Evolutionary conservation across 768 basidiomycete genomes (phyloP), one percentile per base, ranked within the genome.

Genomic region (Leucocoprinus leucothites): DNA sequence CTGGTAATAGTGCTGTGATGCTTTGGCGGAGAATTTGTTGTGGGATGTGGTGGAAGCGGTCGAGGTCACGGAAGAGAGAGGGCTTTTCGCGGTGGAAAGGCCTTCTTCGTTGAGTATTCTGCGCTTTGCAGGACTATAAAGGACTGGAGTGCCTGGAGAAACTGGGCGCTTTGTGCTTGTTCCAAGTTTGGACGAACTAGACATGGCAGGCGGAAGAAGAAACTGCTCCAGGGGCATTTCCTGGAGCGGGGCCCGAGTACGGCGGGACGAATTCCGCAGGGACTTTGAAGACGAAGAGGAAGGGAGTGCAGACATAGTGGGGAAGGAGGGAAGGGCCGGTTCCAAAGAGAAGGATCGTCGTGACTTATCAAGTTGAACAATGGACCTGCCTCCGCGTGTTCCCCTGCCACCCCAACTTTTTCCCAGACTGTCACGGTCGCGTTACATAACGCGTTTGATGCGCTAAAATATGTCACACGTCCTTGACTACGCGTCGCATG

Each of bases 71-170:
- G 51, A 35, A 11, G 57, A 46, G 74, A 51, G 63, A 44, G n/a
- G 68, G 67, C 62, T 70, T 75, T 50, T 69, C 66, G 72, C 67
- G 28, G 72, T 67, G 41, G 73, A 69, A 7, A 80, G 68, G 52
- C 78, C 82, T 62, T 84, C 84, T 46, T 74, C 74, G 60, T 72
- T 74, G 58, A 87, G 73, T 47, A 88, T 79, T 51, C 87, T 82
- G 48, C 87, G 82, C 64, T 90, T 90, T 25, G 83, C 74, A 19
- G 87, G 85, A 61, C 81, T 87, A 62, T 77, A 78, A 43, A 77
- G 69, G 21, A 64, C 69, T 13, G 76, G 72, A 35, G 64, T 71
- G 25, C 74, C 77, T 1, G 87, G 85, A 24, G 86, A 86, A 61
- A 78, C 70, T 41, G 86, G 78, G 24, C 87, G 83, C 71, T 89